Conservation (phyloP, 805 yeast genomes). For the Saccharomycopsis guyanensis region DNA sequence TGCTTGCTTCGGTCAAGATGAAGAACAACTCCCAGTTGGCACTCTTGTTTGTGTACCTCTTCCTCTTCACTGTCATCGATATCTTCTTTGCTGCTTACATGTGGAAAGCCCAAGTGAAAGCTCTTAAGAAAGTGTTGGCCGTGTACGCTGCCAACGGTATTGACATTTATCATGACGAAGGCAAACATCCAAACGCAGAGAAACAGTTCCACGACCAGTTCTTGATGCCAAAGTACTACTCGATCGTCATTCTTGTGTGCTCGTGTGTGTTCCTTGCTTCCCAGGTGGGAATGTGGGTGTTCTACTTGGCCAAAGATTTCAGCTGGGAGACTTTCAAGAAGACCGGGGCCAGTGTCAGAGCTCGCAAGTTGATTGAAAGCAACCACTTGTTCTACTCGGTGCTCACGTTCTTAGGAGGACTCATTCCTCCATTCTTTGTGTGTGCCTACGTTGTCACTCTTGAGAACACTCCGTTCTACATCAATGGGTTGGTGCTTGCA, state of each 20-base stretch:
- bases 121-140: not conserved
- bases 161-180: constrained; percentile 11
- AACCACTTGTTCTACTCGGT: constrained; percentile 9
- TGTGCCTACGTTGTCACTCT: constrained; percentile 7
- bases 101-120: not conserved
- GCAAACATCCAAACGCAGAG: constrained; percentile 5
- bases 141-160: constrained; percentile 9
- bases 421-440: constrained; percentile 12
- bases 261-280: constrained; percentile 1
- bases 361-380: constrained; percentile 2
- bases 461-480: constrained; percentile 3
- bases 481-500: constrained; percentile 8
- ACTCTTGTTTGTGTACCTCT: constrained; percentile 9
- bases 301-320: constrained; percentile 15
- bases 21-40: constrained; percentile 12
- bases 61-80: constrained; percentile 12
- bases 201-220: constrained; percentile 2
- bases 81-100: constrained; percentile 2
- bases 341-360: constrained; percentile 13
- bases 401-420: constrained; percentile 11
- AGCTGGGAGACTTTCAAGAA: constrained; percentile 17
- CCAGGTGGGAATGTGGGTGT: constrained; percentile 16
- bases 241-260: constrained; percentile 2
- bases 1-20: constrained; percentile 3
- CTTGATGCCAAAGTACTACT: constrained; percentile 3